Conservation (phyloP, 2,329 filamentous ascomycete species). For the Aspergillus aculeatinus region DNA sequence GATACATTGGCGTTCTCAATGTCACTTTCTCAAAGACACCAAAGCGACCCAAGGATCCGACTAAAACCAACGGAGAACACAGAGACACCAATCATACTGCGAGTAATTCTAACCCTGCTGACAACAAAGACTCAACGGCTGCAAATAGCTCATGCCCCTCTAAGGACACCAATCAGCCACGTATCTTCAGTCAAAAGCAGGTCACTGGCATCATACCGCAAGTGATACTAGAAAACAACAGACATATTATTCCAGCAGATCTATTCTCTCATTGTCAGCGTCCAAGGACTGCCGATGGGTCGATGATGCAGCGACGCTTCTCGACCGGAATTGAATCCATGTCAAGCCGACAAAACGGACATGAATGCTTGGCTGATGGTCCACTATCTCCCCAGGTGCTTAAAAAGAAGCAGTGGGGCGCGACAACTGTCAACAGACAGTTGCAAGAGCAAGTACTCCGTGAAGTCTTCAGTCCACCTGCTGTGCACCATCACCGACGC, state of each 20-base stretch:
- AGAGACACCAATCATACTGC: conserved; percentile 15
- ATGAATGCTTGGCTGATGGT: conserved; percentile 15
- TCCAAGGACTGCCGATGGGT: conserved; percentile 37
- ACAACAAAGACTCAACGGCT: conserved; percentile 15
- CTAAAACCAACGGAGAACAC: conserved; percentile 29
- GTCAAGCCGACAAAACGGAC: conserved; percentile 10
- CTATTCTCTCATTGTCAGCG: conserved; percentile 65
- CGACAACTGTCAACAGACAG: conserved; percentile 84
- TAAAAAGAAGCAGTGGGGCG: conserved; percentile 69
- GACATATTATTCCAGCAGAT: conserved; percentile 85
- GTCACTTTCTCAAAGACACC: conserved; percentile 87
- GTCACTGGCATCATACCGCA: conserved; percentile 74
- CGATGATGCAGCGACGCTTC: conserved; percentile 21
- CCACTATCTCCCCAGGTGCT: conserved; percentile 29
- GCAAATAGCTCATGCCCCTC: conserved; percentile 14
- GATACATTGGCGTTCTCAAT: conserved; percentile 95
- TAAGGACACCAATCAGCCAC: conserved; percentile 38
- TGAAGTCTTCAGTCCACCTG: conserved; percentile 83
- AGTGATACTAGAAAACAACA: conserved; percentile 90
- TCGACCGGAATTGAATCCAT: conserved; percentile 20
- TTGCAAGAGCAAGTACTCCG: conserved; percentile 88
- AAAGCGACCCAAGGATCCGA: conserved; percentile 56
- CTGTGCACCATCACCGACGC: conserved; percentile 76
- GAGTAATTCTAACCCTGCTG: conserved; percentile 8
- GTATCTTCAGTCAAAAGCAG: conserved; percentile 73